Conservation (phyloP, 179 eudicot species). For the Spergularia azorica region DNA sequence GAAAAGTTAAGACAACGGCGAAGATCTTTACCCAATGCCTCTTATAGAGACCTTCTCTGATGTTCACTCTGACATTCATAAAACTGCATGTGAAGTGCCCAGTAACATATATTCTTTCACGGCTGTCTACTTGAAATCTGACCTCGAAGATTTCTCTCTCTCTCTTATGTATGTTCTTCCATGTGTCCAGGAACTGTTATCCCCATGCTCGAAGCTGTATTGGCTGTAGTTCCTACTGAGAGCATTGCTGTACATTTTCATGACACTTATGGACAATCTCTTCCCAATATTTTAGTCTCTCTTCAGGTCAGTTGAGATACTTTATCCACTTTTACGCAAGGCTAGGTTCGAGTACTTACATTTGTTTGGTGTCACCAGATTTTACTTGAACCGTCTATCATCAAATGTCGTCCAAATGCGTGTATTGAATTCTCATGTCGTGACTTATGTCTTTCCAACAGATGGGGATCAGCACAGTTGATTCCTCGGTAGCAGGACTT, state of each 20-base stretch:
- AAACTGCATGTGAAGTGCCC: too few relatives aligned
- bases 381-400: not conserved
- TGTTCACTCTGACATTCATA: not conserved
- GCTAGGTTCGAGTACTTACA: not conserved
- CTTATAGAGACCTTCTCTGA: not conserved
- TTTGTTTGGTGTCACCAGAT: not conserved
- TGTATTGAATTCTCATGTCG: not conserved
- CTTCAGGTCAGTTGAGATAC: constrained; percentile 64
- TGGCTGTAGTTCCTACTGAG: constrained; percentile 78
- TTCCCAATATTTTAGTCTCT: constrained; percentile 85
- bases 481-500: constrained; percentile 67
- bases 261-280: constrained; percentile 98
- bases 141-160: too few relatives aligned
- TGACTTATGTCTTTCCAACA: constrained; percentile 21
- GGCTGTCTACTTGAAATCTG: not conserved
- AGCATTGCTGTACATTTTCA: constrained; percentile 97
- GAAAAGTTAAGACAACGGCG: too few relatives aligned
- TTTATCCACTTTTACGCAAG: not conserved
- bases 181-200: constrained; percentile 66
- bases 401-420: not conserved
- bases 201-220: constrained; percentile 95
- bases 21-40: too few relatives aligned
- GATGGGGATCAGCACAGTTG: constrained; percentile 70
- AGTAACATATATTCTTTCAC: not conserved
- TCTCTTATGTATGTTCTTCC: constrained; percentile 13